Evolutionary conservation across 331 rosid species (phyloP).

Genomic region (Acacia concinna): DNA sequence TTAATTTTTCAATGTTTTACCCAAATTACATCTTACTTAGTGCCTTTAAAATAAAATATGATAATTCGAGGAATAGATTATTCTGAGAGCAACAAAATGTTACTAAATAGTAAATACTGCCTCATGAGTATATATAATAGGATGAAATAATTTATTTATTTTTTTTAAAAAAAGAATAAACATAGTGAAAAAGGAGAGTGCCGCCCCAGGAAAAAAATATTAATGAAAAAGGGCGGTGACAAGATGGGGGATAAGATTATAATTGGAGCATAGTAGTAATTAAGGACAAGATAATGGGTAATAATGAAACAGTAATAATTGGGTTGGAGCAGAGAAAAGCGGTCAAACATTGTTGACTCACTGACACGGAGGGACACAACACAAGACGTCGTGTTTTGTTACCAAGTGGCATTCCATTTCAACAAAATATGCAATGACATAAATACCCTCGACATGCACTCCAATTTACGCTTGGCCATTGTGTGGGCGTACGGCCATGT

Average conservation of each 20-base stretch:
- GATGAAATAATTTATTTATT: too few relatives aligned
- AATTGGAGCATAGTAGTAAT: neutral
- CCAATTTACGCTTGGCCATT: neutral
- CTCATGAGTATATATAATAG: too few relatives aligned
- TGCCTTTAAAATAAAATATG: too few relatives aligned
- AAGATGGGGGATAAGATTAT: neutral
- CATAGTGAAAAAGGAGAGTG: too few relatives aligned
- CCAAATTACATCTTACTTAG: too few relatives aligned
- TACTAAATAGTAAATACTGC: too few relatives aligned
- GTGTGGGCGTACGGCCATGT: neutral
- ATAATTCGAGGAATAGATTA: too few relatives aligned
- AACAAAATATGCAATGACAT: neutral
- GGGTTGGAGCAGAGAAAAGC: constrained; percentile 31
- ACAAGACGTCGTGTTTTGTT: neutral
- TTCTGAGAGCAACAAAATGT: too few relatives aligned
- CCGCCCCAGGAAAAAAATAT: too few relatives aligned
- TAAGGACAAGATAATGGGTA: neutral
- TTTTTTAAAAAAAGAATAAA: too few relatives aligned
- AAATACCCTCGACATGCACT: constrained; percentile 7
- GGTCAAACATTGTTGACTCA: constrained; percentile 33
- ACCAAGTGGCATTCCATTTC: neutral
- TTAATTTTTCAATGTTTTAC: too few relatives aligned
- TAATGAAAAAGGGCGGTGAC: too few relatives aligned
- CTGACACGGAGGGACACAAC: constrained; percentile 25
- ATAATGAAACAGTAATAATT: constrained; percentile 37